Conservation (phyloP, 371 early-diverging fungal species). For the Rhizomucor pusillus region DNA sequence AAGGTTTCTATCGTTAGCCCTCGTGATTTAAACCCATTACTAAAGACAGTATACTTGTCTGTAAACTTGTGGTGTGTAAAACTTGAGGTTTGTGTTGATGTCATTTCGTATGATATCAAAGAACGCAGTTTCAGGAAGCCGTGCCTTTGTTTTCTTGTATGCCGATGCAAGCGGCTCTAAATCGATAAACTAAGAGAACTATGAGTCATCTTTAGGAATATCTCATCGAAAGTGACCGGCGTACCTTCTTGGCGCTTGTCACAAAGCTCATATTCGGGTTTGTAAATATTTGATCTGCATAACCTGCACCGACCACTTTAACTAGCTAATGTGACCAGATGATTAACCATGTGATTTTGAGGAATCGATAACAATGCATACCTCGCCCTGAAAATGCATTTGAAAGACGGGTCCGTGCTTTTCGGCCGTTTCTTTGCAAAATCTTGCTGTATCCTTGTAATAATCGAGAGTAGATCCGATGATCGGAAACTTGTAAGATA, state of each 20-base stretch:
- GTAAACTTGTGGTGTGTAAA: no score
- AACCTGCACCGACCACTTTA: slow-evolving; percentile 20
- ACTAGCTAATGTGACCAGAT: no score
- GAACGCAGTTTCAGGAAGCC: slow-evolving; percentile 3
- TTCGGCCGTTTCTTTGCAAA: slow-evolving; percentile 6
- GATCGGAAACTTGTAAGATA: slow-evolving; percentile 16
- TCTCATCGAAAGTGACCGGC: no score
- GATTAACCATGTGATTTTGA: no score
- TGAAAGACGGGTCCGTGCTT: slow-evolving; percentile 14
- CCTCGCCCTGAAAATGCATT: slow-evolving; percentile 13
- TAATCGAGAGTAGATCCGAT: slow-evolving; percentile 15
- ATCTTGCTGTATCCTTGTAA: slow-evolving; percentile 6
- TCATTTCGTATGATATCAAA: slow-evolving; percentile 12
- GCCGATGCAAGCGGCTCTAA: no score
- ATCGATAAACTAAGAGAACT: no score
- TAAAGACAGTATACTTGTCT: no score
- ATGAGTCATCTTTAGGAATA: no score
- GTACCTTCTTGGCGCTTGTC: slow-evolving; percentile 18
- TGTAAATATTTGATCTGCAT: slow-evolving; percentile 23
- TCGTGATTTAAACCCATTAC: no score
- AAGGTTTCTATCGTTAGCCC: no score
- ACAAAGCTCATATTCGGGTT: slow-evolving; percentile 22
- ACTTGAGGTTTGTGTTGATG: no score
- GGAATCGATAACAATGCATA: neutral
- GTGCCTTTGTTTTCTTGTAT: no score